These are phyloP conservation scores for Pyrus bretschneideri DNA, from an alignment of 306 rosid genomes.

Conservation along the genomic window DNA sequence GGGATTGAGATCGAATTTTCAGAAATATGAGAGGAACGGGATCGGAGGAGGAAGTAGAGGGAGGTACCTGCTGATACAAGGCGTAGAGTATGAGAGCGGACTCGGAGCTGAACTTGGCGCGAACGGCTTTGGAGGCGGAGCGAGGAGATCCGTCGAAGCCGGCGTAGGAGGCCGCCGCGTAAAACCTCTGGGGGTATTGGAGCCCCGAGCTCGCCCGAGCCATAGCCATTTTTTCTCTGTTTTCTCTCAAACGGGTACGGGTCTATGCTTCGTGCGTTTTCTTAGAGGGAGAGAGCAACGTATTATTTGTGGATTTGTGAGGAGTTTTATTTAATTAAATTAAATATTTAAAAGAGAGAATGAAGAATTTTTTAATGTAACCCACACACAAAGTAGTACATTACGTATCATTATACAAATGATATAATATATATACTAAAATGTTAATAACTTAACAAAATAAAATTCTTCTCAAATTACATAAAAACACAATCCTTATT, in stretches of 20 bases:
- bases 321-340: not conserved
- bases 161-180: constrained; percentile 81
- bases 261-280: not conserved
- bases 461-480: rapidly evolving
- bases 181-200: constrained; percentile 90
- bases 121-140: constrained; percentile 71
- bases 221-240: constrained; percentile 40
- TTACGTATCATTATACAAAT: too few relatives aligned
- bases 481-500: too few relatives aligned
- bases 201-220: constrained; percentile 71
- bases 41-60: not conserved
- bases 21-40: not conserved
- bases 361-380: not conserved
- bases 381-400: too few relatives aligned
- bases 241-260: not conserved
- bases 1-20: constrained; percentile 4
- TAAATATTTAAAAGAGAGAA: not conserved
- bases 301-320: not conserved
- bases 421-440: rapidly evolving
- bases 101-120: constrained; percentile 73
- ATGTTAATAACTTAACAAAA: too few relatives aligned
- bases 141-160: constrained; percentile 81
- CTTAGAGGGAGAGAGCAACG: not conserved
- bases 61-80: constrained; percentile 67
- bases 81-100: constrained; percentile 83